A percentile compares a stretch with the other conserved stretches of the same genome.
Evolutionary conservation across 2,329 filamentous ascomycete species (phyloP).

Genomic region (Neonectria neomacrospora): DNA sequence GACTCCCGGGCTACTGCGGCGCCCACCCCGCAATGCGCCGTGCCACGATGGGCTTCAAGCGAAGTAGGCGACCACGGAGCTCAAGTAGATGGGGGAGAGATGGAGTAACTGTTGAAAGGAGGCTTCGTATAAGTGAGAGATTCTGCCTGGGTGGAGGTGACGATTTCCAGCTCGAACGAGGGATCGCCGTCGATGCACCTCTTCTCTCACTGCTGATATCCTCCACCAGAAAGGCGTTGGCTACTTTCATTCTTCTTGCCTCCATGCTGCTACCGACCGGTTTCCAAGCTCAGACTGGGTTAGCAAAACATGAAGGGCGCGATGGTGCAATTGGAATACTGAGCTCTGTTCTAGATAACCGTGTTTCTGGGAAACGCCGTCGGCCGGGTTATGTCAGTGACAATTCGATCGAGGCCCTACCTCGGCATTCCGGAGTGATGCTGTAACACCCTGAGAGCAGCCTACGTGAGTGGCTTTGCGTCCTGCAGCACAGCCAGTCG

Average conservation of each 20-base stretch:
- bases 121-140: background rate
- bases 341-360: background rate
- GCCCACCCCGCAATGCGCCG: background rate
- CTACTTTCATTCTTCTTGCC: no score
- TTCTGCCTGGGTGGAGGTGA: background rate
- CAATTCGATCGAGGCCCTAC: background rate
- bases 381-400: constrained; percentile 7
- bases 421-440: background rate
- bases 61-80: background rate
- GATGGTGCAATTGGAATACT: background rate
- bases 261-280: no score
- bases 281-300: background rate
- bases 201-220: no score
- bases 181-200: no score
- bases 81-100: background rate
- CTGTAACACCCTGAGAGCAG: background rate
- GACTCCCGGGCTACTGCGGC: background rate
- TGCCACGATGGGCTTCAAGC: background rate
- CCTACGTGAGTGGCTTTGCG: background rate
- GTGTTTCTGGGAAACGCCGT: background rate
- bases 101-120: background rate
- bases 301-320: background rate
- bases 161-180: no score
- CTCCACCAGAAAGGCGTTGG: no score
- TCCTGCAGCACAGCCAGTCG: background rate